phyloP scores from a whole-genome alignment of 768 basidiomycete species.

The Termitomyces sp. region DNA sequence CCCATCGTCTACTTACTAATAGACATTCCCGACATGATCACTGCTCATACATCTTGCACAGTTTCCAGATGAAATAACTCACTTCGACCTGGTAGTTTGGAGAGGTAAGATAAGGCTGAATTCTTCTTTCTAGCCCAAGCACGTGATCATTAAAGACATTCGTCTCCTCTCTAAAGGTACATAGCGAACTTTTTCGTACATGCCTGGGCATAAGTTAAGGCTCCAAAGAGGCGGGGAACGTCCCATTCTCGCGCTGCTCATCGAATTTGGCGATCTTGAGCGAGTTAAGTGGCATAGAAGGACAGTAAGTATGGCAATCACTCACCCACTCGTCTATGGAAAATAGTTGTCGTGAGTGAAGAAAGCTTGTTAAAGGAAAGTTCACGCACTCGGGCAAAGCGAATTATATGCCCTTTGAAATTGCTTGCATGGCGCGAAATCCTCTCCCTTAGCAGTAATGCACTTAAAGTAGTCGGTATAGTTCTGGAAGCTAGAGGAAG shows the following conservation, averaged over 20 bases:
- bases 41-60: neutral
- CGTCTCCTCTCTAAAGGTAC: neutral
- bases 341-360: conserved; percentile 2
- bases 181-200: neutral
- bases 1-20: too few species aligned
- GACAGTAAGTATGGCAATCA: conserved; percentile 5
- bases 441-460: conserved; percentile 93
- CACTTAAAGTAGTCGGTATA: conserved; percentile 99
- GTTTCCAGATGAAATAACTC: neutral
- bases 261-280: conserved; percentile 81
- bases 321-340: conserved; percentile 83
- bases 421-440: conserved; percentile 97
- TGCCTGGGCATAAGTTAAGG: conserved; percentile 24
- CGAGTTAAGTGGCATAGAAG: conserved; percentile 8
- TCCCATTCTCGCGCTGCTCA: conserved; percentile 89
- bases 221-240: conserved; percentile 90
- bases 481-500: conserved; percentile 75
- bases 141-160: conserved; percentile 15
- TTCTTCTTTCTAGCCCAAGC: neutral
- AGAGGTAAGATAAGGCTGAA: neutral
- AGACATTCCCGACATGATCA: neutral
- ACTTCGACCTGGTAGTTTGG: neutral
- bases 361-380: neutral
- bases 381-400: conserved; percentile 89
- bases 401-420: conserved; percentile 96